Base-by-base conservation (phyloP, 495 filamentous ascomycete genomes). In the Extremus antarcticus region DNA sequence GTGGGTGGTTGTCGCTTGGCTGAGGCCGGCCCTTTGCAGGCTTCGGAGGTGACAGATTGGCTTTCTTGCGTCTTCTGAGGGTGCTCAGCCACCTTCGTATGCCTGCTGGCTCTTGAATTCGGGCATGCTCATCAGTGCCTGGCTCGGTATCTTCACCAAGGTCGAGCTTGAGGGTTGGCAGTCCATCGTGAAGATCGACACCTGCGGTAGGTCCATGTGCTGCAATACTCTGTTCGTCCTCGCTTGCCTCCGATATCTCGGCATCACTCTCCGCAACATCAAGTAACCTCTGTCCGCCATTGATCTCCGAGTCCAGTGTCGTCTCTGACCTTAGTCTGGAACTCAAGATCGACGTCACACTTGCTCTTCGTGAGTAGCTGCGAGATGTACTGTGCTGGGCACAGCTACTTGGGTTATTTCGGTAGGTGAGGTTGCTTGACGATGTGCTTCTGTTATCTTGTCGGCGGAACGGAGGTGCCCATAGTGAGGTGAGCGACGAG, bases 21-120 rank as follows among this genome's bases (percentile, higher is more conserved):
- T 35, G 4, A 13, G 29, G 29, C 13, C 29, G 29, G 13, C 3
- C 29, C 22, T n/a, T 72, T 66, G 13, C 67, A 56, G 24, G 63
- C 65, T 21, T 3, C 8, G 19, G 8, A 8, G 41, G 39, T 43
- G 52, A 50, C 19, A 29, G 61, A 25, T 54, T 62, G 19, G 53
- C 63, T 48, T 55, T 64, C 48, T 66, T 65, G 53, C 68, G 73
- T 17, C 67, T 55, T 40, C 66, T 51, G 40, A 85, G 71, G 38
- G 73, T 78, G 43, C 75, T 73, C 53, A 83, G 70, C 76, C 80
- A 82, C 64, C 70, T 74, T 45, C 68, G 72, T 60, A 83, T 78
- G 3, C 75, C 43, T 9, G 43, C 13, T 16, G 29, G 46, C 32
- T 50, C 50, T 13, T 40, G 43, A 1, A 53, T 43, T 17, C 23